Conservation (phyloP, 148 eudicot species). For the Suaeda aralocaspica region DNA sequence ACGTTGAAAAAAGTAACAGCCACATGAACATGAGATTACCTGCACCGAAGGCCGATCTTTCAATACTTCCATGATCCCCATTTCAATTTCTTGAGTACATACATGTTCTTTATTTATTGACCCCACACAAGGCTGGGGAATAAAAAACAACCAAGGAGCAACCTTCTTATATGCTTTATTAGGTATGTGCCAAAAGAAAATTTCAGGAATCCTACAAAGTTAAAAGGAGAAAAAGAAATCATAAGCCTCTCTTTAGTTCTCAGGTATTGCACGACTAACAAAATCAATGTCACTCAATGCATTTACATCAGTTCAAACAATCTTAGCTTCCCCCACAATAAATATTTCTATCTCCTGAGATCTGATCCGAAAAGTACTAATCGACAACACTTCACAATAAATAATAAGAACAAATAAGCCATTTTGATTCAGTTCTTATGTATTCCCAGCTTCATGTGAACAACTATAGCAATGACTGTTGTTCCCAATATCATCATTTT, state of each 20-base stretch:
- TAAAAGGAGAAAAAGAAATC: not conserved
- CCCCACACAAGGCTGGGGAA: conserved; percentile 24
- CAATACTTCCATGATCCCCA: conserved; percentile 20
- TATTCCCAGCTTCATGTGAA: too few relatives aligned
- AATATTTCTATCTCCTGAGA: too few relatives aligned
- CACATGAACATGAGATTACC: conserved; percentile 12
- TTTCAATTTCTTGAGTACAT: conserved; percentile 16
- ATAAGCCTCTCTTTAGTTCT: not conserved
- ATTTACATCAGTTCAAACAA: not conserved
- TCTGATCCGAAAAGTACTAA: not conserved
- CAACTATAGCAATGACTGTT: too few relatives aligned
- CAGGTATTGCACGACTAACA: not conserved
- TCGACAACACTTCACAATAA: not conserved
- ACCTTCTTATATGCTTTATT: conserved; percentile 23
- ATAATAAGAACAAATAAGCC: not conserved
- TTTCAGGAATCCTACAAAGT: conserved; percentile 22
- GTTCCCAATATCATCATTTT: too few relatives aligned
- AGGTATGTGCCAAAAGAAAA: conserved; percentile 28
- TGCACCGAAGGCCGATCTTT: conserved; percentile 23
- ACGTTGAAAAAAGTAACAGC: not conserved
- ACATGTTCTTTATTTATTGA: conserved; percentile 23
- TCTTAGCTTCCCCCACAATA: too few relatives aligned
- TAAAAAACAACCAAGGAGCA: conserved; percentile 13
- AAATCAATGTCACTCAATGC: not conserved
- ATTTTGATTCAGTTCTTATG: not conserved